Evolutionary conservation across 108 stramenopile species (phyloP).

Genomic region (Schizochytrium sp.): DNA sequence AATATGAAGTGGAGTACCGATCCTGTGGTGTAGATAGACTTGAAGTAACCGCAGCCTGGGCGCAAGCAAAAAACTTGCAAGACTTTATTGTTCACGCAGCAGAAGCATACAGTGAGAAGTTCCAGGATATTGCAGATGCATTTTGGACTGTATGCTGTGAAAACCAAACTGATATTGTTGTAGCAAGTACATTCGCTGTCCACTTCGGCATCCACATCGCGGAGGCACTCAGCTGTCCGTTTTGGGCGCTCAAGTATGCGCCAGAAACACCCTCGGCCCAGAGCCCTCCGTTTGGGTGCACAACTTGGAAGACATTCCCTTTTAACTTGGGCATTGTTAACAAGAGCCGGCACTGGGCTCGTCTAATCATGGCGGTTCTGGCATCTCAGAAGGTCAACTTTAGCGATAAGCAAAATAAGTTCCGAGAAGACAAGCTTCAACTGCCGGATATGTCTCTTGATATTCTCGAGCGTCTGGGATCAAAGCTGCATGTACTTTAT

Average conservation of each 20-base stretch:
- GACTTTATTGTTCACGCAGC: slow-evolving; percentile 30
- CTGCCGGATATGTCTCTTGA: slow-evolving; percentile 9
- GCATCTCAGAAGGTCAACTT: slow-evolving; percentile 17
- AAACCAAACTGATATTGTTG: background rate
- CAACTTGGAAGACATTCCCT: background rate
- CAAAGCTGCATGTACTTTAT: background rate
- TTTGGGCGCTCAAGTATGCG: slow-evolving; percentile 45
- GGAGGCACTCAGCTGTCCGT: slow-evolving; percentile 18
- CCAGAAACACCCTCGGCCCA: slow-evolving; percentile 11
- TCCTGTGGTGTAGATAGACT: slow-evolving; percentile 38
- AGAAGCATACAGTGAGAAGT: slow-evolving; percentile 19
- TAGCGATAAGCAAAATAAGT: background rate
- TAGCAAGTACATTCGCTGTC: slow-evolving; percentile 36
- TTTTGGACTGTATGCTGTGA: background rate
- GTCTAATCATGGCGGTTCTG: background rate
- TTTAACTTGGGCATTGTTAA: background rate
- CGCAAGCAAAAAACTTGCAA: slow-evolving; percentile 3
- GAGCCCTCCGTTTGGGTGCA: background rate
- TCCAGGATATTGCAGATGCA: background rate
- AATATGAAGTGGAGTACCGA: background rate
- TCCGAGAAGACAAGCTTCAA: background rate
- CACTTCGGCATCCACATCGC: slow-evolving; percentile 43
- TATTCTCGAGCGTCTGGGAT: background rate
- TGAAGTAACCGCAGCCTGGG: background rate
- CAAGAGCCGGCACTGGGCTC: background rate